A percentile compares a stretch with the other conserved stretches of the same genome.
Conservation (phyloP, 2,329 filamentous ascomycete genomes). For the Colletotrichum chlorophyti region DNA sequence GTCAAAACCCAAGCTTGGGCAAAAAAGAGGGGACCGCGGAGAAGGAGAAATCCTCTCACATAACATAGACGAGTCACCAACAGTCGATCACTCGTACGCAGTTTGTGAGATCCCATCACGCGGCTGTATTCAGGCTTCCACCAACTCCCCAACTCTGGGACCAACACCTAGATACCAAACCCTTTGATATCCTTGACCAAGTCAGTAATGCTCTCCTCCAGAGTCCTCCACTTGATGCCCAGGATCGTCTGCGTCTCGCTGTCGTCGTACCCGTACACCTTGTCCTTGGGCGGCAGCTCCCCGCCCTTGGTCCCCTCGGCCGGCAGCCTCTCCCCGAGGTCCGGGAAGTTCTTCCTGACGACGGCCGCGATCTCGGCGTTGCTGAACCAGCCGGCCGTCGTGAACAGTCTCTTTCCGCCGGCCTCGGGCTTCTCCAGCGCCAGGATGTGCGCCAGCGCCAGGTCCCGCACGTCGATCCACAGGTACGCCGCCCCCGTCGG, state of each 20-base stretch:
- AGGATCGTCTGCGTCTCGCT: conserved; percentile 63
- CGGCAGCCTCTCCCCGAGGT: conserved; percentile 55
- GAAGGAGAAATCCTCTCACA: no score
- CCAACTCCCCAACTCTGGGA: background rate
- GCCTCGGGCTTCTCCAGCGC: conserved; percentile 57
- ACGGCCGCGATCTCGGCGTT: conserved; percentile 53
- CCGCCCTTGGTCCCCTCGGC: conserved; percentile 50
- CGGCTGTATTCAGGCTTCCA: no score
- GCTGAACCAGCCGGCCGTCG: conserved; percentile 52
- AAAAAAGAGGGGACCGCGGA: no score
- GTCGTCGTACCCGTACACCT: conserved; percentile 64
- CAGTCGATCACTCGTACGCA: no score
- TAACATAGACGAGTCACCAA: no score
- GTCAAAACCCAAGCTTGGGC: no score
- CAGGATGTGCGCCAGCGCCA: conserved; percentile 58
- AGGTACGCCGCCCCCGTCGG: conserved; percentile 47
- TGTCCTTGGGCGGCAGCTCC: conserved; percentile 44
- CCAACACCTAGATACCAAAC: conserved; percentile 35
- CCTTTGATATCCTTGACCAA: conserved; percentile 50
- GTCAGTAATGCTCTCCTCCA: conserved; percentile 70
- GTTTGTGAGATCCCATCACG: no score
- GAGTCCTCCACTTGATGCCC: conserved; percentile 65
- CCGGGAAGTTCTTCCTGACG: conserved; percentile 56
- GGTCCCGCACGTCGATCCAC: conserved; percentile 65
- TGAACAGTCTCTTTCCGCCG: conserved; percentile 58